These are phyloP conservation scores for Apiospora koreana DNA, from an alignment of 2,329 filamentous ascomycete species.

Conservation along the genomic window DNA sequence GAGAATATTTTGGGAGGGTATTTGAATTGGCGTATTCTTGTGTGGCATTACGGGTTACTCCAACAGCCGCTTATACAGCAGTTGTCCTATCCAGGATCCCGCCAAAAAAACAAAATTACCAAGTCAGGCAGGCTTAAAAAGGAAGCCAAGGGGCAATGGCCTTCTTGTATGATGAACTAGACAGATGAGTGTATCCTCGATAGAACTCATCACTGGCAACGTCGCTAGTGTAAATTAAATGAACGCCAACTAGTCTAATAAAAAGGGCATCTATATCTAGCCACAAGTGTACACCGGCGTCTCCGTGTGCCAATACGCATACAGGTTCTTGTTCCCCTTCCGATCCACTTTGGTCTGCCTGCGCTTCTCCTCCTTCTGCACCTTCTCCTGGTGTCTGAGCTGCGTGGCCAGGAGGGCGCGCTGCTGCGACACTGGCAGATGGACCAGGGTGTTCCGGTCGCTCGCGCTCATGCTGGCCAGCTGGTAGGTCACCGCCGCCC, in stretches of 20 bases:
- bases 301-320: conserved; percentile 33
- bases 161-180: background rate
- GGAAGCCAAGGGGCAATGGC: no score
- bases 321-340: conserved; percentile 33
- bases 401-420: conserved; percentile 24
- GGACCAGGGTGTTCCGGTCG: conserved; percentile 25
- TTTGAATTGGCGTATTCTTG: no score
- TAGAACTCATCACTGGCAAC: background rate
- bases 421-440: conserved; percentile 24
- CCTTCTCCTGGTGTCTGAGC: conserved; percentile 21
- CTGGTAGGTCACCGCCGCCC: conserved; percentile 20
- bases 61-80: no score
- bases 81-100: no score
- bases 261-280: conserved; percentile 16
- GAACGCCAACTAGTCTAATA: background rate
- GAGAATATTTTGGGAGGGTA: no score
- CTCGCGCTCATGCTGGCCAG: conserved; percentile 23
- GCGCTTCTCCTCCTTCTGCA: conserved; percentile 29
- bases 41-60: no score
- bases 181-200: background rate
- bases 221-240: no score
- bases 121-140: no score
- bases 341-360: conserved; percentile 28
- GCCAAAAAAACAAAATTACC: no score
- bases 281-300: conserved; percentile 34